phyloP scores from a whole-genome alignment of 805 yeast genomes.

The Maudiozyma bulderi region DNA sequence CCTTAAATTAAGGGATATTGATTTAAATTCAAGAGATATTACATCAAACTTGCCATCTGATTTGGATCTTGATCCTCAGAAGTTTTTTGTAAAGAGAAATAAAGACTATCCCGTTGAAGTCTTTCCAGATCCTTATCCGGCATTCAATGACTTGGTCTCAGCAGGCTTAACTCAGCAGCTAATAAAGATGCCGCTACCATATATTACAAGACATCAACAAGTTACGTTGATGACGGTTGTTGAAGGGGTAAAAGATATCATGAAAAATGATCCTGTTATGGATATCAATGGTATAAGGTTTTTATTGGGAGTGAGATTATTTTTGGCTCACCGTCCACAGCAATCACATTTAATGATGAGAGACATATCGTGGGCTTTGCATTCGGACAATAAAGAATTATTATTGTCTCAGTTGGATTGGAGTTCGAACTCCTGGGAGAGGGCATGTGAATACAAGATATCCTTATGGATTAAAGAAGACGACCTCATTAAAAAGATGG shows the following conservation, averaged over 20 bases:
- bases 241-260: constrained; percentile 50
- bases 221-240: constrained; percentile 65
- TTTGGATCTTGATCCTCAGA: constrained; percentile 21
- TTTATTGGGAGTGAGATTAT: constrained; percentile 60
- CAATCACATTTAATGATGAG: constrained; percentile 59
- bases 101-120: constrained; percentile 16
- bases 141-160: constrained; percentile 37
- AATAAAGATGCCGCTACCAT: constrained; percentile 60
- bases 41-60: constrained; percentile 24
- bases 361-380: constrained; percentile 81
- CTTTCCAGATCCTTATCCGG: constrained; percentile 32
- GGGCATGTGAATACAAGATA: constrained; percentile 51
- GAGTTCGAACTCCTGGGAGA: constrained; percentile 47
- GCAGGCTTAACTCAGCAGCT: constrained; percentile 48
- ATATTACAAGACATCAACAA: constrained; percentile 85
- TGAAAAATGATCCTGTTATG: constrained; percentile 29
- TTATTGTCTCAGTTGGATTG: constrained; percentile 38
- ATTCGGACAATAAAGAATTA: constrained; percentile 67
- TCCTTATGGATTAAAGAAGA: constrained; percentile 56
- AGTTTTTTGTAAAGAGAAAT: constrained; percentile 20
- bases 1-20: constrained; percentile 44
- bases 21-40: constrained; percentile 31
- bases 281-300: constrained; percentile 58
- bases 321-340: constrained; percentile 40
- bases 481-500: constrained; percentile 45